Base-by-base conservation (phyloP, 257 asterid species). In the Nemophila menziesii region DNA sequence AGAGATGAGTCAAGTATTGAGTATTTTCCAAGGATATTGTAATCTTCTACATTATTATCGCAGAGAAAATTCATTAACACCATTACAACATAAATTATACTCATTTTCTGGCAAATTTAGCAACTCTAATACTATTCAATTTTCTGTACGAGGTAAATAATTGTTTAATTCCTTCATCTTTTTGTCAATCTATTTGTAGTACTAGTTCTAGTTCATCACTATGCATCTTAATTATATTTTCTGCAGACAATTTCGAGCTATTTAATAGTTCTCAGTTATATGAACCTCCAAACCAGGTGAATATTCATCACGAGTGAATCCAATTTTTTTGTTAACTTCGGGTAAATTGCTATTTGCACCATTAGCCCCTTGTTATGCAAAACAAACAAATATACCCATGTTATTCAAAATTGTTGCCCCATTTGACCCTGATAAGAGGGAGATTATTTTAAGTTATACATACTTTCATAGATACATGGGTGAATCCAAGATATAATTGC, bases 1-100 rank as follows among this genome's bases (percentile, higher is more conserved):
- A 55, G 54, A 49, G 48, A 82, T 82, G 94, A 66, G 52, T 61
- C 62, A 51, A 52, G 53, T 48, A 60, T 40, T 66, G 44, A 58
- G 53, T 44, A 48, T 61, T 43, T 56, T 51, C 21, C 63, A 8
- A 17, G 55, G 64, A 20, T 49, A 36, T 59, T 33, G 39, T 45
- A 16, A 53, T 34, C 45, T 51, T 56, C 22, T 40, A 11, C 9
- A 33, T 29, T n/a, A 19, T 16, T 20, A 8, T 56, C 49, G 44
- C 13, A 51, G 22, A 16, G 26, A 16, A 44, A 45, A 3, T 41
- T 67, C 60, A 20, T 51, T 27, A 50, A 43, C 45, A 48, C 18
- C 44, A 11, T 56, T 49, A 1, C 57, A 18, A 43, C 53, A 8
- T 3, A 61, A 46, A 22, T 55, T 62, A 9, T 18, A 39, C 48